Evolutionary conservation across 768 basidiomycete genomes (phyloP).

Genomic region (Daedalea quercina): DNA sequence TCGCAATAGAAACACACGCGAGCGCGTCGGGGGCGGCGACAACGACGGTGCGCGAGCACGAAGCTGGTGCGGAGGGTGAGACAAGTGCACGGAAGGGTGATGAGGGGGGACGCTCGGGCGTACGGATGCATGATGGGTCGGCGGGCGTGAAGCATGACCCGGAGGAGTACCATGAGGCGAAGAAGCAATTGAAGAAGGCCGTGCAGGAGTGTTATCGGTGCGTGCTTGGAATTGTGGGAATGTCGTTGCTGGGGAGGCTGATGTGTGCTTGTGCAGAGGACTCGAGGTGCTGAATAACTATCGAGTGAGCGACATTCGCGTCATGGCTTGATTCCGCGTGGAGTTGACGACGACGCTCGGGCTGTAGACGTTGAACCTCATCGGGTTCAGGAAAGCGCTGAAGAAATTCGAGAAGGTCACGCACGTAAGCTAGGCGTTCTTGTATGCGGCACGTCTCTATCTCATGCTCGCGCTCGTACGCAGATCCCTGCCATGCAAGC

Average conservation of each 20-base stretch:
- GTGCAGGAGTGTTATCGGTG: constrained; percentile 79
- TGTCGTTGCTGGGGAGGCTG: background rate
- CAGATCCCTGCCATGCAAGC: constrained; percentile 65
- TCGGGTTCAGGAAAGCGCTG: constrained; percentile 82
- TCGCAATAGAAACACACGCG: background rate
- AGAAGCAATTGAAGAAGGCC: constrained; percentile 78
- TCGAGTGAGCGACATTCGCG: constrained; percentile 42
- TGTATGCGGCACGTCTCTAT: background rate
- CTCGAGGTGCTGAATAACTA: constrained; percentile 87
- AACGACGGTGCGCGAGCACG: no score
- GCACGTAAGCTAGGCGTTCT: constrained; percentile 35
- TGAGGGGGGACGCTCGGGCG: background rate
- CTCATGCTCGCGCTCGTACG: background rate
- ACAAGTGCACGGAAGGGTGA: background rate
- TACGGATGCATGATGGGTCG: background rate
- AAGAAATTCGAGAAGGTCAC: constrained; percentile 85
- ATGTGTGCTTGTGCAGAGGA: constrained; percentile 36
- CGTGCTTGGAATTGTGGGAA: constrained; percentile 7
- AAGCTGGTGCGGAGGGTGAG: no score
- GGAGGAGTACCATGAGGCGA: constrained; percentile 79
- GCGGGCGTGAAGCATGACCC: constrained; percentile 36
- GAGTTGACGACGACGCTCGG: background rate
- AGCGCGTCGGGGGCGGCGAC: no score
- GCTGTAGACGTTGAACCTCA: constrained; percentile 41
- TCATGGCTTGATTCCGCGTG: background rate